phyloP scores from a whole-genome alignment of 148 eudicot species.

The Vaccinium corymbosum region DNA sequence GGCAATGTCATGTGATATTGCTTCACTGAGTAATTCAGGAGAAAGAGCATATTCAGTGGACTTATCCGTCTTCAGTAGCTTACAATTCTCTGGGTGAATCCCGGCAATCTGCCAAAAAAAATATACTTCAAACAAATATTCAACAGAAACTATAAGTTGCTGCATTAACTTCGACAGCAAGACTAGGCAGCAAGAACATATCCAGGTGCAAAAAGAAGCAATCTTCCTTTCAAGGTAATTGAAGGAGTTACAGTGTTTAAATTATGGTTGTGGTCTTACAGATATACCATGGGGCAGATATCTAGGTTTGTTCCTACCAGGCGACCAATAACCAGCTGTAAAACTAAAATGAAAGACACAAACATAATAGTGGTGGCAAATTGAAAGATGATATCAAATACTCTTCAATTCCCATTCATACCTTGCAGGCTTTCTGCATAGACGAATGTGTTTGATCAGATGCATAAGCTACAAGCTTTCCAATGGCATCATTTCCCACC shows the following conservation, averaged over 20 bases:
- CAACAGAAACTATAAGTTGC: not conserved
- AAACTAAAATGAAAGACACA: not conserved
- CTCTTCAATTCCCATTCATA: slow-evolving; percentile 17
- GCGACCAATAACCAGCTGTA: not conserved
- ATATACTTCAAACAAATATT: not conserved
- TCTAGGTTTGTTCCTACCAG: slow-evolving; percentile 4
- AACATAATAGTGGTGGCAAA: not conserved
- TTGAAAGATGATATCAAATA: not conserved
- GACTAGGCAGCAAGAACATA: not conserved
- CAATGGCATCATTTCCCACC: slow-evolving; percentile 66
- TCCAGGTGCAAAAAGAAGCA: not conserved
- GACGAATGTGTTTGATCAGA: slow-evolving; percentile 95
- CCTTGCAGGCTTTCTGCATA: slow-evolving; percentile 88
- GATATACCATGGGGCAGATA: not conserved
- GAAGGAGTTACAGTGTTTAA: not conserved
- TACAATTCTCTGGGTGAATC: slow-evolving; percentile 67
- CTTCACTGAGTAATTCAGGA: slow-evolving; percentile 56
- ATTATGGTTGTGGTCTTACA: not conserved
- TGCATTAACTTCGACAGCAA: not conserved
- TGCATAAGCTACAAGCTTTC: slow-evolving; percentile 73
- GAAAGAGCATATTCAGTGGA: slow-evolving; percentile 70
- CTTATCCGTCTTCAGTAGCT: slow-evolving; percentile 66
- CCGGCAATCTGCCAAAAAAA: slow-evolving; percentile 72
- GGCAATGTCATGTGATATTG: slow-evolving; percentile 56
- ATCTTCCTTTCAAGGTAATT: not conserved